Evolutionary conservation across 202 grass and related monocot genomes (phyloP).

Genomic region (Schoenoplectus triqueter): DNA sequence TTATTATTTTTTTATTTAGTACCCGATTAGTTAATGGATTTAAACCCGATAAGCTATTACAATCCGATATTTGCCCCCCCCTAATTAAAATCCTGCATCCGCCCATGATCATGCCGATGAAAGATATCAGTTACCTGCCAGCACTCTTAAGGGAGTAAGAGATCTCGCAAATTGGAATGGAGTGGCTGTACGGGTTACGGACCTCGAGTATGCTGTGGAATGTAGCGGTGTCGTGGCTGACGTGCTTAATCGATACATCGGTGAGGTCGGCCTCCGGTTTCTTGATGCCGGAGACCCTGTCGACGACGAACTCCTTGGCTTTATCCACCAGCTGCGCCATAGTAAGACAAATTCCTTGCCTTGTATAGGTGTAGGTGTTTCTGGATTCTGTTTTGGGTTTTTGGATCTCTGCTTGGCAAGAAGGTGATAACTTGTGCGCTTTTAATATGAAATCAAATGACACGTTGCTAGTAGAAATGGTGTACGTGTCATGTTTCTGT

Average conservation of each 20-base stretch:
- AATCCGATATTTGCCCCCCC: too few relatives aligned
- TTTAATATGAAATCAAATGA: too few relatives aligned
- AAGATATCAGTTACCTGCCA: slow-evolving; percentile 39
- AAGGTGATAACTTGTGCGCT: too few relatives aligned
- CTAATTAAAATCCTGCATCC: too few relatives aligned
- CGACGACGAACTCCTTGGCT: slow-evolving; percentile 68
- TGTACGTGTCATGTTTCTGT: too few relatives aligned
- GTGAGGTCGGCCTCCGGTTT: slow-evolving; percentile 79
- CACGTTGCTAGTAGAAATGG: too few relatives aligned
- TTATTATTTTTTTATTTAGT: too few relatives aligned
- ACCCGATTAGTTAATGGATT: too few relatives aligned
- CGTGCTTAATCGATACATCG: slow-evolving; percentile 51
- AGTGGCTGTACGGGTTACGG: slow-evolving; percentile 69
- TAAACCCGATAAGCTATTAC: too few relatives aligned
- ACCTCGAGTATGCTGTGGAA: slow-evolving; percentile 54
- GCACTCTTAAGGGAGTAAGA: slow-evolving; percentile 70
- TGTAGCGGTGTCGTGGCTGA: slow-evolving; percentile 53
- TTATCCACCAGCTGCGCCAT: slow-evolving; percentile 60
- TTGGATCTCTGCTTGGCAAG: too few relatives aligned
- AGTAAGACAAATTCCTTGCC: not conserved
- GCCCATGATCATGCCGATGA: too few relatives aligned
- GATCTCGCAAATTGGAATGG: slow-evolving; percentile 79
- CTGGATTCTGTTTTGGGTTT: too few relatives aligned
- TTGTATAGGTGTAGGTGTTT: not conserved
- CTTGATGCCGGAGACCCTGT: slow-evolving; percentile 54